Conservation (phyloP, 1,139 yeast genomes). For the Entelexis paramagnoliae region DNA sequence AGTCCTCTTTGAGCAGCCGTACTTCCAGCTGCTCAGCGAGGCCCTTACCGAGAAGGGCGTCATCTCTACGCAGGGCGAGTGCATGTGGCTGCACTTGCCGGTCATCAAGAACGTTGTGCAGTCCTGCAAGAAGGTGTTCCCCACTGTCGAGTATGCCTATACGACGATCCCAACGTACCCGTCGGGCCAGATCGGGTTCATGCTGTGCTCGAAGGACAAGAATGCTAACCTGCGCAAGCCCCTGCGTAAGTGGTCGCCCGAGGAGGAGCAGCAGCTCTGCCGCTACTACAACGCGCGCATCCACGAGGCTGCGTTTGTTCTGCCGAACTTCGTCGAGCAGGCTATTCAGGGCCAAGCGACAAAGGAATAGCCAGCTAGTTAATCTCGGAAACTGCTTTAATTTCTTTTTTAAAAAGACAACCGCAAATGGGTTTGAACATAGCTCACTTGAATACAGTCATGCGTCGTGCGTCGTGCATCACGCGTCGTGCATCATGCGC, state of each 20-base stretch:
- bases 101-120: slow-evolving; percentile 65
- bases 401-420: too few relatives aligned
- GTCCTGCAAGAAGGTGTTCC: slow-evolving; percentile 71
- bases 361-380: neutral
- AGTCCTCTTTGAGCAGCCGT: slow-evolving; percentile 73
- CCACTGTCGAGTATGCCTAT: slow-evolving; percentile 77
- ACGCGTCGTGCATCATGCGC: too few relatives aligned
- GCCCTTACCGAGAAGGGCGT: slow-evolving; percentile 83
- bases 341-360: slow-evolving; percentile 1
- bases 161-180: slow-evolving; percentile 90
- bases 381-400: too few relatives aligned
- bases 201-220: slow-evolving; percentile 77
- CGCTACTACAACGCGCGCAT: slow-evolving; percentile 69
- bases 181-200: slow-evolving; percentile 86
- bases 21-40: slow-evolving; percentile 64
- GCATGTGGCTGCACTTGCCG: slow-evolving; percentile 77
- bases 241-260: slow-evolving; percentile 51
- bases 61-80: slow-evolving; percentile 81
- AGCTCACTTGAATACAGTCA: too few relatives aligned
- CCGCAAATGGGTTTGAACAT: too few relatives aligned
- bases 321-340: slow-evolving; percentile 67
- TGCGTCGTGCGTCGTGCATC: too few relatives aligned
- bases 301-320: slow-evolving; percentile 75
- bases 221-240: slow-evolving; percentile 56
- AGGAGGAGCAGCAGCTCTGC: slow-evolving; percentile 54